Evolutionary conservation across 257 asterid species (phyloP), one percentile per base, ranked within the genome.

Genomic region (Plantago elongata): DNA sequence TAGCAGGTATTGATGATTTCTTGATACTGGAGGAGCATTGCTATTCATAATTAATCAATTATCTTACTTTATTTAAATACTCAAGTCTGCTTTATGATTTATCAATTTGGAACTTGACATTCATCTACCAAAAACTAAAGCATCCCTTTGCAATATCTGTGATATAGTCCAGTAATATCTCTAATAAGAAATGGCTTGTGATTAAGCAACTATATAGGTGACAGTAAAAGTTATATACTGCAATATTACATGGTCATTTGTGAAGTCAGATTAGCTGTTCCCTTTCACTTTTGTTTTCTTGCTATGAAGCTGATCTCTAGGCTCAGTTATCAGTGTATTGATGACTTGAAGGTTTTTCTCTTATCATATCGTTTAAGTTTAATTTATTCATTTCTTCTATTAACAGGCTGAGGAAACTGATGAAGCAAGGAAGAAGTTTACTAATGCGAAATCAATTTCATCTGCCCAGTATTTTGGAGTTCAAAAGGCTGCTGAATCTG

Each of bases 361-460:
- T 45, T 46, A 34, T 38, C 54, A 29, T 47, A 57, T 13, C 5
- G 49, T 52, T 55, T 49, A 15, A 64, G 9, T 45, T 8, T 51
- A 56, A 64, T 17, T 61, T 40, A 43, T 69, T 51, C 48, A 47
- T 42, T 14, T 66, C 57, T 55, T 11, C 64, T 37, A 13, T 71
- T 62, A 59, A 70, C 84, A 93, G 97, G 79, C 83, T 64, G 96
- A 89, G 82, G 99, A 93, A 78, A 82, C 84, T 11, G 97, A 93
- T 71, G 99, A 93, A 75, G 97, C 99, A 10, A 83, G 99, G 81
- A 93, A 89, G 88, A 93, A 93, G 77, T 93, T 93, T 77, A 65
- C 94, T 18, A 89, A 87, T 75, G 99, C 99, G 13, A 93, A 93
- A 78, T 85, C 99, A 51, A 93, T 93, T 61, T 93, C 99, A 68